A percentile compares a stretch with the other conserved stretches of the same genome.
phyloP scores from a whole-genome alignment of 345 rosid genomes.

The Salix suchowensis region DNA sequence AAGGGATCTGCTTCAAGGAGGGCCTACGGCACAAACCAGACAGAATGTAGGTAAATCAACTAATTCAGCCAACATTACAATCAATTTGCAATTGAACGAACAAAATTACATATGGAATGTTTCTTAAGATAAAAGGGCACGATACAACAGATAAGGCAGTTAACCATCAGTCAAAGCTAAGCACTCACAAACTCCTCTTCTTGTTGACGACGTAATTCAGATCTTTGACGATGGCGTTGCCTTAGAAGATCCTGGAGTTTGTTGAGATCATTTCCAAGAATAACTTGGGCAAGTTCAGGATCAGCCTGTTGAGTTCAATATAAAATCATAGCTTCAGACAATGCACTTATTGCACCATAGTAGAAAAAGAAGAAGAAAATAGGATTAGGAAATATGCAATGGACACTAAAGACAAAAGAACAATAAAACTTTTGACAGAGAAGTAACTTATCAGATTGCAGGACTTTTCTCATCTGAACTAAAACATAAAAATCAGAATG shows the following conservation, averaged over 20 bases:
- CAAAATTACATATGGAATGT: not conserved
- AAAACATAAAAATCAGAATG: not conserved
- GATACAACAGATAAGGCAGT: not conserved
- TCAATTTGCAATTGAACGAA: not conserved
- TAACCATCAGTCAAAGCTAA: constrained; percentile 13
- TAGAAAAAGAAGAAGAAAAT: not conserved
- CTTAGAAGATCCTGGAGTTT: constrained; percentile 69
- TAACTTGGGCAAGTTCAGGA: constrained; percentile 86
- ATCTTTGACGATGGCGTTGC: constrained; percentile 64
- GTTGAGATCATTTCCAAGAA: constrained; percentile 81
- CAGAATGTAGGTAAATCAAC: constrained; percentile 8
- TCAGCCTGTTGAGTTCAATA: constrained; percentile 43
- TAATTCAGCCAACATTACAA: not conserved
- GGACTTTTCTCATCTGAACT: not conserved
- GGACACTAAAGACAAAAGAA: not conserved
- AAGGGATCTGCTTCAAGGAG: constrained; percentile 95
- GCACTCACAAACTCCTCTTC: constrained; percentile 77
- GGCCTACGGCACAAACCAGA: constrained; percentile 39
- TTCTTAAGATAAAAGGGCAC: not conserved
- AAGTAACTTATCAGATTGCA: not conserved
- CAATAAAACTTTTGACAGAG: not conserved
- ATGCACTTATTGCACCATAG: not conserved
- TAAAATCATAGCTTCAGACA: not conserved
- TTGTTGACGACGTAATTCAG: constrained; percentile 56
- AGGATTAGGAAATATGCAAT: not conserved